Evolutionary conservation across 2,329 filamentous ascomycete genomes (phyloP).

Genomic region (Colletotrichum tanaceti): DNA sequence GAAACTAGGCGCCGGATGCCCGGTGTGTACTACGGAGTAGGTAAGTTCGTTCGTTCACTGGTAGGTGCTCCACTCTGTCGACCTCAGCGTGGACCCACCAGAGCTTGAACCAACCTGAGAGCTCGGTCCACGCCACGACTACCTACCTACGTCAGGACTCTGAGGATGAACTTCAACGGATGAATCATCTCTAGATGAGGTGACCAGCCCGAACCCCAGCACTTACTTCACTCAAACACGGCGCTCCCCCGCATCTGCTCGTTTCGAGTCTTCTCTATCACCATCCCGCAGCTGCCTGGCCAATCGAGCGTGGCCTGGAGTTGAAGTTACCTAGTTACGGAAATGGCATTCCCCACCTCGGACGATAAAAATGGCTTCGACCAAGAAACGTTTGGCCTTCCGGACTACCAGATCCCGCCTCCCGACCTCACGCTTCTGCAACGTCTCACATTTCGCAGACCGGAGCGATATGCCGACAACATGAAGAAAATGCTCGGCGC

Average conservation of each 20-base stretch:
- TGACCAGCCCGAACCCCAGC: not conserved
- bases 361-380: not conserved
- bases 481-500: not conserved
- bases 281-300: not conserved
- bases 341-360: conserved; percentile 20
- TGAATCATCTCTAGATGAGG: not conserved
- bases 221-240: not conserved
- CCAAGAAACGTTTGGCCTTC: conserved; percentile 9
- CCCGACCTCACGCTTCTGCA: conserved; percentile 25
- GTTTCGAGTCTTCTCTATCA: not conserved
- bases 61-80: conserved; percentile 13
- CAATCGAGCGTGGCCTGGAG: conserved; percentile 10
- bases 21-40: not conserved
- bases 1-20: conserved; percentile 34
- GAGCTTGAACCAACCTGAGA: conserved; percentile 22
- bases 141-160: conserved; percentile 37
- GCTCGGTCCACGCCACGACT: conserved; percentile 17
- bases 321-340: not conserved
- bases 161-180: conserved; percentile 1
- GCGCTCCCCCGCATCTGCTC: not conserved
- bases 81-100: conserved; percentile 22
- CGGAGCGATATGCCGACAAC: conserved; percentile 9
- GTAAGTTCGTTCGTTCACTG: not conserved
- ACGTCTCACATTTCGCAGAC: conserved; percentile 7
- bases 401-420: conserved; percentile 9